Evolutionary conservation across 192 early-diverging fungal genomes (phyloP), one percentile per base, ranked within the genome.

Genomic region (Backusella australiensis): DNA sequence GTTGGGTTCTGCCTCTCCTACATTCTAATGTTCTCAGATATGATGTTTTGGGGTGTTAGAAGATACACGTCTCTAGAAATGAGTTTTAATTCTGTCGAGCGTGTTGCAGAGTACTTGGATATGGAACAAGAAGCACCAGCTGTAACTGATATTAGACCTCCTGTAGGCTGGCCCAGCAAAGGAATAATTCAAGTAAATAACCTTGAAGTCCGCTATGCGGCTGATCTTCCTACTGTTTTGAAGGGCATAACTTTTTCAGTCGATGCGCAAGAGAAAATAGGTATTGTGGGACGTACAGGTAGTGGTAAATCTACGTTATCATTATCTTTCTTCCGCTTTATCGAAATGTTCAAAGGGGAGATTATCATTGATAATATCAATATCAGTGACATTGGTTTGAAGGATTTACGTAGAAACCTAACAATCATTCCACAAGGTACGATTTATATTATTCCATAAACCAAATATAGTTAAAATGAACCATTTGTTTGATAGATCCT

Each of bases 241-340:
- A 93, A 91, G 66, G 80, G 86, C 23, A 82, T 99, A 29, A 87
- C 89, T 7, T 89, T 97, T 67, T 44, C 42, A 2, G 90, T 96
- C 44, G 77, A 83, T 0, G 82, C 90, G 1, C 73, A 82, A 44
- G 88, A 89, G 79, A 97, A 95, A 81, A 93, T 99, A 81, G 97
- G 96, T 34, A 91, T 98, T 19, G 95, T 97, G 14, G 96, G 96
- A 12, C 75, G 96, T 32, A 95, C 96, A 1, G 95, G 95, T 29
- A 91, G 94, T 0, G 96, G 95, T 36, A 97, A 97, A 79, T 91
- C 91, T 44, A 93, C 93, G 4, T 79, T 97, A 42, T 89, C 91
- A 4, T 81, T 94, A 72, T 90, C 94, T 1, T 85, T 97, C 42
- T 88, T 96, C 78, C 90, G 95, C 12, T 89, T 98, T 44, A 82